A percentile compares a stretch with the other conserved stretches of the same genome.
These are phyloP conservation scores for Pseudophaeomoniella oleicola DNA, from an alignment of 2,329 filamentous ascomycete species.

Conservation along the genomic window DNA sequence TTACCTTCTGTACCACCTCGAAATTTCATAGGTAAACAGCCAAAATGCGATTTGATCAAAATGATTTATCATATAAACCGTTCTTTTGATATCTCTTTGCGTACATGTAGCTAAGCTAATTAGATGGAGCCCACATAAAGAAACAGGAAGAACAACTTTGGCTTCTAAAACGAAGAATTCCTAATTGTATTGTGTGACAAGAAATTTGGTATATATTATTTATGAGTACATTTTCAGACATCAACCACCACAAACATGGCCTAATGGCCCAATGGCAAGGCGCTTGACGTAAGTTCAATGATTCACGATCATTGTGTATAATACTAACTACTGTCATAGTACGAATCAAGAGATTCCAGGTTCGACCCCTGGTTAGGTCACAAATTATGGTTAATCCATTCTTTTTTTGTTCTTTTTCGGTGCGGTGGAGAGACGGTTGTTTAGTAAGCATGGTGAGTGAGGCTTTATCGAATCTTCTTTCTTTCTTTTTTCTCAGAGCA, in stretches of 20 bases:
- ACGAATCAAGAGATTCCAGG: too few relatives aligned
- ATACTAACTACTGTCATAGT: background rate
- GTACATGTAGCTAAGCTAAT: background rate
- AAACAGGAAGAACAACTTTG: background rate
- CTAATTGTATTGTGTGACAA: background rate
- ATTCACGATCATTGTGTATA: background rate
- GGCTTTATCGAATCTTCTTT: background rate
- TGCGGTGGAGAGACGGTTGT: too few relatives aligned
- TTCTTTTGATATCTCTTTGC: background rate
- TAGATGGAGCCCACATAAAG: background rate
- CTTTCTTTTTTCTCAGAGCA: conserved; percentile 1
- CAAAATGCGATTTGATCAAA: background rate
- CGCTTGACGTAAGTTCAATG: conserved; percentile 25
- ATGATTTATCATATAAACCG: background rate
- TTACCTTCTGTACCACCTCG: background rate
- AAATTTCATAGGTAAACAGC: background rate
- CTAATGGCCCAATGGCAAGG: conserved; percentile 33
- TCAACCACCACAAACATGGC: background rate
- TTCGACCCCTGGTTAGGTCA: background rate
- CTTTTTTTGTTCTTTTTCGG: conserved; percentile 1
- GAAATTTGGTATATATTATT: background rate
- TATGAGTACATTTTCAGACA: background rate
- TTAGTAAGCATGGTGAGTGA: too few relatives aligned
- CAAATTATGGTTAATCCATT: background rate
- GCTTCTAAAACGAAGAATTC: background rate